Conservation (phyloP, 2,329 filamentous ascomycete genomes). For the Cadophora sp. region DNA sequence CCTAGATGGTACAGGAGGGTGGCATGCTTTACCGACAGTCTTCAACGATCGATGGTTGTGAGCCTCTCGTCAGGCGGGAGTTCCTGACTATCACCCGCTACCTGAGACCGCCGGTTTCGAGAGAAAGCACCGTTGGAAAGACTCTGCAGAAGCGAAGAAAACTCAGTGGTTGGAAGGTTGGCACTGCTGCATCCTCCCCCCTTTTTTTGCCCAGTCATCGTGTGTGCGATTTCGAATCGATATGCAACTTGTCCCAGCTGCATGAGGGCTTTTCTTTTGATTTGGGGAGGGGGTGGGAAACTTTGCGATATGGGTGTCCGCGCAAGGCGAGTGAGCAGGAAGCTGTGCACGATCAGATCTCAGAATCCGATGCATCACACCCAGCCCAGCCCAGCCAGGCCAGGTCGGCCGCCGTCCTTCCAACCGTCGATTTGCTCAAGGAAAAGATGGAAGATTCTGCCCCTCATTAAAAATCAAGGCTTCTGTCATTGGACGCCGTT, state of each 20-base stretch:
- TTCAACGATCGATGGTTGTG: background rate
- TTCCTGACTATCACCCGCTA: slow-evolving; percentile 15
- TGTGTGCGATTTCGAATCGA: background rate
- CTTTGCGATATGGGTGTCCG: background rate
- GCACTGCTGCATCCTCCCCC: background rate
- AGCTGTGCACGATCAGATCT: slow-evolving; percentile 1
- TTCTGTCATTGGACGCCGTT: slow-evolving; percentile 11
- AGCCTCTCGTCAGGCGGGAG: slow-evolving; percentile 5
- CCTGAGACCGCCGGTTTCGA: background rate
- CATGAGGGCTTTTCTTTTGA: background rate
- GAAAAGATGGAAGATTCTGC: slow-evolving; percentile 4
- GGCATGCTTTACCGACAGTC: background rate
- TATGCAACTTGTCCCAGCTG: background rate
- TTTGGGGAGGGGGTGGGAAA: background rate
- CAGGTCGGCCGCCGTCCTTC: background rate
- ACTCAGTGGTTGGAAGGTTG: background rate
- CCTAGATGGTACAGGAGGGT: background rate
- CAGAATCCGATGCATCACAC: background rate
- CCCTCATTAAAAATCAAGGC: background rate
- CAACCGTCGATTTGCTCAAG: background rate
- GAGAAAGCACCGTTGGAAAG: background rate
- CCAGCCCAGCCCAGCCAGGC: background rate
- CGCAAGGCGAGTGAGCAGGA: background rate
- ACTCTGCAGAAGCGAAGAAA: background rate
- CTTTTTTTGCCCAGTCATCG: background rate